phyloP scores from a whole-genome alignment of 164 flowering plant genomes.

The Magnolia kwangsiensis region DNA sequence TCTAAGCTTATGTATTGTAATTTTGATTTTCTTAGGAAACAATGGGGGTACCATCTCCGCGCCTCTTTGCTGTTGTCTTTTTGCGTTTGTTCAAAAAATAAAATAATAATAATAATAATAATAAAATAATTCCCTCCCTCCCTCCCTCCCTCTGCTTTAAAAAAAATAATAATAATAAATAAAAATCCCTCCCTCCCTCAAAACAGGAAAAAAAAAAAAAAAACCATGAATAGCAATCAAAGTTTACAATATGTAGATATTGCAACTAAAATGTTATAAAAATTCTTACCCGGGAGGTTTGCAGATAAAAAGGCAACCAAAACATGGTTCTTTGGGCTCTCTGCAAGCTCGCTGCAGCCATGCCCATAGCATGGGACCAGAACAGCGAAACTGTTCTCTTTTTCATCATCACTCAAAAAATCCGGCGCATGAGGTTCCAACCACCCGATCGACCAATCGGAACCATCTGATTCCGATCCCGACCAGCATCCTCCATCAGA shows the following conservation, averaged over 20 bases:
- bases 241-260: slow-evolving; percentile 23
- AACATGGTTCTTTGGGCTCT: slow-evolving; percentile 33
- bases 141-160: too few species aligned
- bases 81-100: background rate
- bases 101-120: background rate
- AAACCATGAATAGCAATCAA: background rate
- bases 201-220: too few species aligned
- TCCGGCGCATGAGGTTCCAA: slow-evolving; percentile 85
- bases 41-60: too few species aligned
- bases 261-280: too few species aligned
- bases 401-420: slow-evolving; percentile 63
- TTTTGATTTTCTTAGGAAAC: too few species aligned
- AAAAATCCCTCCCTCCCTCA: background rate
- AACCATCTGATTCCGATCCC: slow-evolving; percentile 83
- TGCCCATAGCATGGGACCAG: slow-evolving; percentile 80
- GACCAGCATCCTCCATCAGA: slow-evolving; percentile 81
- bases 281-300: slow-evolving; percentile 36
- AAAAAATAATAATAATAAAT: background rate
- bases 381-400: slow-evolving; percentile 73
- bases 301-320: slow-evolving; percentile 36
- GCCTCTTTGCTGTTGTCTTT: too few species aligned
- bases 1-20: too few species aligned
- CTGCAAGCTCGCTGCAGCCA: slow-evolving; percentile 30
- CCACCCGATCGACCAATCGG: slow-evolving; percentile 96
- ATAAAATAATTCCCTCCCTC: background rate